Evolutionary conservation across 371 early-diverging fungal genomes (phyloP).

Genomic region (Mortierella sp.): DNA sequence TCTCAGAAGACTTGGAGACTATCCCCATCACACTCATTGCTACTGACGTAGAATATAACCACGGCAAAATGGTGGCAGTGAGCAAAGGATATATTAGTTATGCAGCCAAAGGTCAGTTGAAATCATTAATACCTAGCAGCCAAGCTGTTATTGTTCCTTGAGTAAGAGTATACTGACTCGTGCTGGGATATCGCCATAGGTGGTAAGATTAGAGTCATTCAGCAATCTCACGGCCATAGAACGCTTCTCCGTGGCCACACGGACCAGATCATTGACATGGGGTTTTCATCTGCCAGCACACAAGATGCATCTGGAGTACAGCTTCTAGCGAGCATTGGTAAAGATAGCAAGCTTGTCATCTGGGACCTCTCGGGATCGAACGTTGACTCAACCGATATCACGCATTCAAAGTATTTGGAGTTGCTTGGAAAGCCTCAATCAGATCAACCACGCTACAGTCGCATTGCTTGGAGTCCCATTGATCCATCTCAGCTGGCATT

Average conservation of each 20-base stretch:
- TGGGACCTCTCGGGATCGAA: constrained; percentile 59
- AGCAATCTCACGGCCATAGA: constrained; percentile 54
- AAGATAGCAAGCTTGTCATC: constrained; percentile 56
- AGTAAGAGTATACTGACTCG: neutral
- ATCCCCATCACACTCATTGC: constrained; percentile 58
- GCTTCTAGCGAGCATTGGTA: constrained; percentile 54
- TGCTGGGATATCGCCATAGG: constrained; percentile 25
- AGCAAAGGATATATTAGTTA: constrained; percentile 60
- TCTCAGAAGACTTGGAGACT: constrained; percentile 56
- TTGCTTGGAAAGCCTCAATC: constrained; percentile 29
- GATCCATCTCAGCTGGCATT: constrained; percentile 40
- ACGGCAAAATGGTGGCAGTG: constrained; percentile 58
- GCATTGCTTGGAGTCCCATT: constrained; percentile 44
- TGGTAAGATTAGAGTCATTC: constrained; percentile 60
- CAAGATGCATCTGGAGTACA: constrained; percentile 19
- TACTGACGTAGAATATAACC: constrained; percentile 58
- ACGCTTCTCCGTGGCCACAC: constrained; percentile 58
- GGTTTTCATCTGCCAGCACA: constrained; percentile 37
- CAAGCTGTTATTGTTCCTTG: too few species aligned
- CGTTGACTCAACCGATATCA: constrained; percentile 49
- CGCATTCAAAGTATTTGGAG: constrained; percentile 47
- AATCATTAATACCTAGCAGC: neutral
- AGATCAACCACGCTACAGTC: constrained; percentile 45
- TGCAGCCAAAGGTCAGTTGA: constrained; percentile 56
- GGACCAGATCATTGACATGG: constrained; percentile 58